These are phyloP conservation scores for Gossypium davidsonii DNA, from an alignment of 441 rosid genomes.

Conservation along the genomic window DNA sequence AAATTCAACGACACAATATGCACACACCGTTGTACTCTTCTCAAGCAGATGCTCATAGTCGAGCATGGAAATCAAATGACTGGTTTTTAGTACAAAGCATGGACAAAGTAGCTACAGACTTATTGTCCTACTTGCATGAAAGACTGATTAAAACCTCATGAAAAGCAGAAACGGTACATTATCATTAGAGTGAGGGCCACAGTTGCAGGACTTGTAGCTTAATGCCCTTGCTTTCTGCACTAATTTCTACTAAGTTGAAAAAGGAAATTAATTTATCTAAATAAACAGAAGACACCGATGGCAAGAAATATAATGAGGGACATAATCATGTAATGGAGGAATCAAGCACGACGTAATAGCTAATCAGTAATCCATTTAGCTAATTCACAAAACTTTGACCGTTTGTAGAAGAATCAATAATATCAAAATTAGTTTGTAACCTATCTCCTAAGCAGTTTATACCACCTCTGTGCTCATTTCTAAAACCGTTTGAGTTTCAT, in stretches of 20 bases:
- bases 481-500: neutral
- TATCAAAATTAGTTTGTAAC: neutral
- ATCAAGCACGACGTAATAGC: neutral
- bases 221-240: neutral
- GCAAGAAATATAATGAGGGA: neutral
- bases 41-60: neutral
- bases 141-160: neutral
- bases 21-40: neutral
- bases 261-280: neutral
- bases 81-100: neutral
- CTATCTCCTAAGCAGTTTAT: neutral
- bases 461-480: neutral
- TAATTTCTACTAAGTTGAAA: neutral
- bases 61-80: neutral
- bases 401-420: neutral
- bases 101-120: neutral
- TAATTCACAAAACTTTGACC: neutral
- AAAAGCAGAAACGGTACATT: neutral
- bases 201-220: neutral
- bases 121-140: neutral
- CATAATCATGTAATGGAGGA: neutral
- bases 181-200: neutral
- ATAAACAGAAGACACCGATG: neutral
- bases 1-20: neutral
- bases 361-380: neutral